These are phyloP conservation scores for Calocybe gangraenosa DNA, from an alignment of 768 basidiomycete genomes.

Conservation along the genomic window DNA sequence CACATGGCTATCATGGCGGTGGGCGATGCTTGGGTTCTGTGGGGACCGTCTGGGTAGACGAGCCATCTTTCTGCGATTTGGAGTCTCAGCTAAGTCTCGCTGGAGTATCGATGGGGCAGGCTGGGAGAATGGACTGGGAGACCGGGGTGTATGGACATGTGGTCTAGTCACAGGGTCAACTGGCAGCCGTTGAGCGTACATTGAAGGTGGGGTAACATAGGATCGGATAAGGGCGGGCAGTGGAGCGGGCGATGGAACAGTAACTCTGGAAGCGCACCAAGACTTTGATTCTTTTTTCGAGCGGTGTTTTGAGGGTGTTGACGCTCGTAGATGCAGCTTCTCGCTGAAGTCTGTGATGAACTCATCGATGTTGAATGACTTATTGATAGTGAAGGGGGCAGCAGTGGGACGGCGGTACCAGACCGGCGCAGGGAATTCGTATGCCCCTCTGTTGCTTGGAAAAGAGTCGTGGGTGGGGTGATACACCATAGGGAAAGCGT, in stretches of 20 bases:
- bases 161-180: background rate
- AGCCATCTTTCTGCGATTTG: constrained; percentile 16
- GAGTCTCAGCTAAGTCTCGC: background rate
- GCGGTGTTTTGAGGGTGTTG: background rate
- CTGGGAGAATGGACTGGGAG: constrained; percentile 4
- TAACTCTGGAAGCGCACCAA: constrained; percentile 23
- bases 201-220: background rate
- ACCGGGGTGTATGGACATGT: constrained; percentile 5
- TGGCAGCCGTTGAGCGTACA: background rate
- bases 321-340: constrained; percentile 21
- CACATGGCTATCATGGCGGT: constrained; percentile 11
- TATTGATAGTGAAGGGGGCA: background rate
- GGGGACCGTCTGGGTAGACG: constrained; percentile 24
- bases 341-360: constrained; percentile 17
- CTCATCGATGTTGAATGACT: constrained; percentile 22
- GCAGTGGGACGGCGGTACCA: constrained; percentile 28
- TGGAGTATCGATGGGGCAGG: background rate
- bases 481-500: constrained; percentile 25
- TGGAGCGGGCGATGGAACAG: constrained; percentile 20
- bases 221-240: constrained; percentile 22
- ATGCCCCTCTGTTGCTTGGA: constrained; percentile 6
- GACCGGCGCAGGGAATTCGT: constrained; percentile 23
- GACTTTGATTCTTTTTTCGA: background rate
- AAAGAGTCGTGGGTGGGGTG: constrained; percentile 9
- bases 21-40: constrained; percentile 10